Evolutionary conservation across 257 asterid species (phyloP).

Genomic region (Solanum pimpinellifolium): DNA sequence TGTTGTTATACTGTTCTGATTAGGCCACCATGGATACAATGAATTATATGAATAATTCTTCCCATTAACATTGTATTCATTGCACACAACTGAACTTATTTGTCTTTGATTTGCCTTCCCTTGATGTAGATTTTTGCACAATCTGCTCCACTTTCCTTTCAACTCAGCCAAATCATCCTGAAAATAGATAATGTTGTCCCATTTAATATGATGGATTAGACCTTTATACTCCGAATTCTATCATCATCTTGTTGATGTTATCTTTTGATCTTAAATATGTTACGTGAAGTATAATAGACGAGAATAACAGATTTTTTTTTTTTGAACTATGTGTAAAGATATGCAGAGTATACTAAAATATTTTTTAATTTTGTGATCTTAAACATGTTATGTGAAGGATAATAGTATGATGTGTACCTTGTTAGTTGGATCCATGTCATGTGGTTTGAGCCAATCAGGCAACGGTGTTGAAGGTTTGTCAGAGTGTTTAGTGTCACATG

Average conservation of each 20-base stretch:
- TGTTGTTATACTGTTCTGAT: slow-evolving; percentile 11
- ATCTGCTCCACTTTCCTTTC: slow-evolving; percentile 61
- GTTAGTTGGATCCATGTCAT: slow-evolving; percentile 11
- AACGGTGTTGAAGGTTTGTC: slow-evolving; percentile 33
- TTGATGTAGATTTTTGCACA: slow-evolving; percentile 51
- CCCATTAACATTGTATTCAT: slow-evolving; percentile 20
- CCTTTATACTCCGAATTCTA: not conserved
- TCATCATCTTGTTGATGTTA: not conserved
- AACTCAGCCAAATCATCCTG: slow-evolving; percentile 49
- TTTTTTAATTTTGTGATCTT: no score
- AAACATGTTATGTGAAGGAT: no score
- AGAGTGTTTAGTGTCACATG: slow-evolving; percentile 9
- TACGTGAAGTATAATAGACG: no score
- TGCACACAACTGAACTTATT: slow-evolving; percentile 8
- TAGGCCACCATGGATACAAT: slow-evolving; percentile 32
- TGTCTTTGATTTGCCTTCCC: slow-evolving; percentile 21
- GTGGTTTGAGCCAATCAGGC: slow-evolving; percentile 67
- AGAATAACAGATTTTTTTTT: no score
- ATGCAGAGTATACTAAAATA: no score
- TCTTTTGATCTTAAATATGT: no score
- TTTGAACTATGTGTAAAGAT: no score
- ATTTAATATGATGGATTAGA: not conserved
- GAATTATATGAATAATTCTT: slow-evolving; percentile 23
- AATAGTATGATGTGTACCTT: slow-evolving; percentile 28
- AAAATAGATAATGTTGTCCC: not conserved